phyloP scores from a whole-genome alignment of 345 rosid species.

The Arabidopsis suecica region DNA sequence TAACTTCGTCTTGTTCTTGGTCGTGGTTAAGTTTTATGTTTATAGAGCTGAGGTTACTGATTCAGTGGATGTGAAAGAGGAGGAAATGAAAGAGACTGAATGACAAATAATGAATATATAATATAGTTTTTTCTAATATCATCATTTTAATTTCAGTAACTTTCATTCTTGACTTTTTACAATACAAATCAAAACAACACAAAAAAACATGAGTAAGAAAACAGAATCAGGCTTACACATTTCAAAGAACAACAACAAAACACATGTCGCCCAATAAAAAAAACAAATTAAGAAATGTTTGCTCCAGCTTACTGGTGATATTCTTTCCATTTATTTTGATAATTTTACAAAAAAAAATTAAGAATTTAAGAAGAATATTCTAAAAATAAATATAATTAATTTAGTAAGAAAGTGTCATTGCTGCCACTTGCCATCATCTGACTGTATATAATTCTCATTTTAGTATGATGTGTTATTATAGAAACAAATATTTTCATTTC shows the following conservation, averaged over 20 bases:
- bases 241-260: too few relatives aligned
- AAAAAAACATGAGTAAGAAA: too few relatives aligned
- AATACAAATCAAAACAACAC: too few relatives aligned
- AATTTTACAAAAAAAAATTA: too few relatives aligned
- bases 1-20: conserved; percentile 62
- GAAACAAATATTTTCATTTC: neutral
- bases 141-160: neutral
- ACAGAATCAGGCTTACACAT: too few relatives aligned
- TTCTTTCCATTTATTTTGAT: neutral
- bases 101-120: neutral
- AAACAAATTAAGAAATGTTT: too few relatives aligned
- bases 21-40: conserved; percentile 58
- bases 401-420: neutral
- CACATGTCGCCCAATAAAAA: neutral
- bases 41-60: conserved; percentile 65
- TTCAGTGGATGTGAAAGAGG: conserved; percentile 58
- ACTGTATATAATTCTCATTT: neutral
- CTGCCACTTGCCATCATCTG: neutral
- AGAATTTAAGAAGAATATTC: neutral
- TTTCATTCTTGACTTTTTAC: neutral
- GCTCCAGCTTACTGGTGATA: neutral
- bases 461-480: neutral
- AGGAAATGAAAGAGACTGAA: conserved; percentile 51
- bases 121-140: neutral
- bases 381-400: too few relatives aligned